phyloP scores from a whole-genome alignment of 1,284 basidiomycete species.

The Cutaneotrichosporon cutaneum region DNA sequence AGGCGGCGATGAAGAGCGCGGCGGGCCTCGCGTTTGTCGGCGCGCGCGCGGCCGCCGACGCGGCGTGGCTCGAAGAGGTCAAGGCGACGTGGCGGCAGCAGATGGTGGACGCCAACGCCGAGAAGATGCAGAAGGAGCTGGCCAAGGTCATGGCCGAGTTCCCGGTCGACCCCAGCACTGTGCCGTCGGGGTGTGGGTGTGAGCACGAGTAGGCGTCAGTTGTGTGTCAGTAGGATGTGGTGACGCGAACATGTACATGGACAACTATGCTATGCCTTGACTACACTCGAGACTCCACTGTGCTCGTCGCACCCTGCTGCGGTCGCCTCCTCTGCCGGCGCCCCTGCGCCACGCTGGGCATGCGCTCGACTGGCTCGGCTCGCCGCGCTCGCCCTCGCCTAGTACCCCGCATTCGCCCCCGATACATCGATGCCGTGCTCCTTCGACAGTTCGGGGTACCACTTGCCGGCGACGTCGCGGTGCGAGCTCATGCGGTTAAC shows the following conservation, averaged over 20 bases:
- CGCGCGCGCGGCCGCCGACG: conserved; percentile 8
- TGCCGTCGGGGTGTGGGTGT: neutral
- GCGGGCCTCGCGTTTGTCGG: conserved; percentile 11
- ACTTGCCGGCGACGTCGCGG: conserved; percentile 25
- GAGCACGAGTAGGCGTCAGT: neutral
- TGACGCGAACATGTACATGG: no score
- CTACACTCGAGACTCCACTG: no score
- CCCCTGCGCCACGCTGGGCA: no score
- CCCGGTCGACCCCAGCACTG: neutral
- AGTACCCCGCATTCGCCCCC: conserved; percentile 15
- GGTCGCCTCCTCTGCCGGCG: no score
- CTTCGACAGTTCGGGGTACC: conserved; percentile 20
- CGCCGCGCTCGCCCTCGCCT: neutral
- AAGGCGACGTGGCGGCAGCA: conserved; percentile 8
- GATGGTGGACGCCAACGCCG: conserved; percentile 5
- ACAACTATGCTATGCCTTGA: no score
- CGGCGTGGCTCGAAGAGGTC: conserved; percentile 7
- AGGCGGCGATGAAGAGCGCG: conserved; percentile 11
- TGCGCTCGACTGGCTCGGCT: no score
- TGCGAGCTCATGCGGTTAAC: conserved; percentile 24
- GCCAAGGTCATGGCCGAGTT: conserved; percentile 7
- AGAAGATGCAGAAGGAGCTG: conserved; percentile 1
- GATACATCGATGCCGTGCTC: conserved; percentile 21
- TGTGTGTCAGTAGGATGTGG: neutral
- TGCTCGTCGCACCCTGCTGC: no score